A percentile compares a stretch with the other conserved stretches of the same genome.
Conservation (phyloP, 768 basidiomycete genomes). For the Exsudoporus frostii region DNA sequence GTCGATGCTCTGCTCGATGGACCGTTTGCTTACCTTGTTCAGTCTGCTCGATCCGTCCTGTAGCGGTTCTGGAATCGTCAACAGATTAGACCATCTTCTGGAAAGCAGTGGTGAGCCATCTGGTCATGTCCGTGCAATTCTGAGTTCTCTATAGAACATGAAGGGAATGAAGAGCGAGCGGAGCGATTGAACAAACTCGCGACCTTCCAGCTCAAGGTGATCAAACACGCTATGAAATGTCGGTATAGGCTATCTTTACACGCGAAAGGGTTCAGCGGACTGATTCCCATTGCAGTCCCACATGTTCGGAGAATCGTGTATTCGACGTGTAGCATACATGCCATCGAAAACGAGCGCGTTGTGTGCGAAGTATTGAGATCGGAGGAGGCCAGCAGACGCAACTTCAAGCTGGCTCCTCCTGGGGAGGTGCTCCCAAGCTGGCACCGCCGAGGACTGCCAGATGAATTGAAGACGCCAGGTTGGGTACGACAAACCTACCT, state of each 20-base stretch:
- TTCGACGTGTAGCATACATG: slow-evolving; percentile 95
- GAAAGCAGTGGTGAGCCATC: slow-evolving; percentile 58
- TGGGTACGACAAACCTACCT: slow-evolving; percentile 23
- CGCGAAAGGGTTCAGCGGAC: neutral
- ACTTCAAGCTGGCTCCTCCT: slow-evolving; percentile 68
- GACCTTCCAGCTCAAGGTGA: slow-evolving; percentile 85
- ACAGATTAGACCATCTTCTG: slow-evolving; percentile 81
- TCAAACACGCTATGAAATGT: slow-evolving; percentile 96
- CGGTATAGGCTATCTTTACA: slow-evolving; percentile 24
- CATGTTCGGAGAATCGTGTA: slow-evolving; percentile 81
- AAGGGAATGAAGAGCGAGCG: slow-evolving; percentile 53
- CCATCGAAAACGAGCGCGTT: slow-evolving; percentile 90
- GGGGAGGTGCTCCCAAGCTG: slow-evolving; percentile 74
- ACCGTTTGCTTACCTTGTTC: neutral
- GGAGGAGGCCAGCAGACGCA: slow-evolving; percentile 56
- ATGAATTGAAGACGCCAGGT: slow-evolving; percentile 59
- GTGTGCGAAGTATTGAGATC: slow-evolving; percentile 70
- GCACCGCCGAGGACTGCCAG: slow-evolving; percentile 72
- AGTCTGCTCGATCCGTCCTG: slow-evolving; percentile 96
- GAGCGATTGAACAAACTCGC: slow-evolving; percentile 82
- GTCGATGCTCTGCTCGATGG: slow-evolving; percentile 23
- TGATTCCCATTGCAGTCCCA: slow-evolving; percentile 53
- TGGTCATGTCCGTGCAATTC: slow-evolving; percentile 1
- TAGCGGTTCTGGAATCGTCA: slow-evolving; percentile 91
- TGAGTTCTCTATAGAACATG: slow-evolving; percentile 41